A percentile compares a stretch with the other conserved stretches of the same genome.
Conservation (phyloP, 2,329 filamentous ascomycete species). For the Claviceps pazoutovae region DNA sequence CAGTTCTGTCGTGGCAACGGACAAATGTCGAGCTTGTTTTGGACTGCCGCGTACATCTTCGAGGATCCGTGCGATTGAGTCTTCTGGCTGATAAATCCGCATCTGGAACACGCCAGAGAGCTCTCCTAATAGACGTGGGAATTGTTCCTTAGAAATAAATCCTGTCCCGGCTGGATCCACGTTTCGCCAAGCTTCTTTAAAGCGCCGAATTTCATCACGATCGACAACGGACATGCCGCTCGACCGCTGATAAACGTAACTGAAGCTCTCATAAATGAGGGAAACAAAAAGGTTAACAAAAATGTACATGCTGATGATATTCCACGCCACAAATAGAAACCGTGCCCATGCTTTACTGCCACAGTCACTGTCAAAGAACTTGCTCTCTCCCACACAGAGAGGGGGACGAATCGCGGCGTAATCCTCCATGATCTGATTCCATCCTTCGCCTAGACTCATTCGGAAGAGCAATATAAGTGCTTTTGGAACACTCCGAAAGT, state of each 20-base stretch:
- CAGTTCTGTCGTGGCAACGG: conserved; percentile 37
- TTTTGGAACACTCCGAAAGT: conserved; percentile 88
- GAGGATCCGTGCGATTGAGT: conserved; percentile 75
- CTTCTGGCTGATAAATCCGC: conserved; percentile 86
- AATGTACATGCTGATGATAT: conserved; percentile 99
- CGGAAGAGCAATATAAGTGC: conserved; percentile 86
- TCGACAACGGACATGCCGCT: conserved; percentile 84
- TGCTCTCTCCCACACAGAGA: conserved; percentile 56
- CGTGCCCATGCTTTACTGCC: conserved; percentile 83
- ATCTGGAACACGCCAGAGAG: conserved; percentile 93
- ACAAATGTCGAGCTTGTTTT: conserved; percentile 38
- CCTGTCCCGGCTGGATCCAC: conserved; percentile 86
- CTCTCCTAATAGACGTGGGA: conserved; percentile 78
- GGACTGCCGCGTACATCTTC: conserved; percentile 59
- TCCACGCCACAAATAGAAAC: conserved; percentile 87
- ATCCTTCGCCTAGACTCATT: conserved; percentile 87
- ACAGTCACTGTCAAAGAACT: conserved; percentile 82
- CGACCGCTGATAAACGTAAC: conserved; percentile 94
- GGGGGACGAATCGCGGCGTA: conserved; percentile 70
- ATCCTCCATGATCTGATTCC: conserved; percentile 96
- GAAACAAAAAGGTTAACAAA: conserved; percentile 98
- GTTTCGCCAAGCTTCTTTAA: conserved; percentile 96
- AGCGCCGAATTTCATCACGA: conserved; percentile 84
- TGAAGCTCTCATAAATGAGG: conserved; percentile 98
- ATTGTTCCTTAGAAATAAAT: conserved; percentile 78